Evolutionary conservation across 108 stramenopile species (phyloP), one percentile per base, ranked within the genome.

Genomic region (Nitzschia sp.): DNA sequence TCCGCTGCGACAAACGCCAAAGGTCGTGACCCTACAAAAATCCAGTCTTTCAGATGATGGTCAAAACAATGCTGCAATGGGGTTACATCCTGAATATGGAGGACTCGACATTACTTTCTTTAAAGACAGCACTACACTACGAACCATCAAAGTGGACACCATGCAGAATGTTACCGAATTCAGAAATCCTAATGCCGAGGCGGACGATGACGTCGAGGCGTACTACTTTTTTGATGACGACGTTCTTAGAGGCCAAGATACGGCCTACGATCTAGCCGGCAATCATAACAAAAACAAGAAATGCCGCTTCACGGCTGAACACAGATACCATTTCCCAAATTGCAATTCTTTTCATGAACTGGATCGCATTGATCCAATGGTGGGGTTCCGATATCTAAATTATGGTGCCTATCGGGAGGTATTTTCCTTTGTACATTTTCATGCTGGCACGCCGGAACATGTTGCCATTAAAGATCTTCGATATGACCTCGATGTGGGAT

Each of bases 361-460:
- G 1, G 61, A 62, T 62, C 61, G 42, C 19, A 6, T 62, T 9
- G 42, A 62, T 62, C 23, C 38, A 2, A 18, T n/a, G 1, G 3
- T 42, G 9, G 21, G 23, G 3, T 21, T 62, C 1, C 19, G 26
- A 25, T 62, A 34, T 42, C n/a, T 62, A 6, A 62, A 62, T 45
- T 28, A 24, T 2, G 87, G 87, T 33, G 79, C 72, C 49, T 88
- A 76, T 68, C 82, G 87, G 0, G 62, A 88, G 54, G 86, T 83
- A 49, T 86, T 84, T 62, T 58, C 74, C 9, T 61, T 82, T 5
- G 55, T 81, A 59, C 74, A 70, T 35, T 45, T 51, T 34, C 75
- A 82, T 72, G 55, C 19, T n/a, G 21, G 27, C 13, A 15, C 49
- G 19, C 6, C 55, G 0, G 68, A 74, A 33, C 19, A 26, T 5